These are phyloP conservation scores for Benincasa hispida DNA, from an alignment of 306 rosid genomes.

Conservation along the genomic window DNA sequence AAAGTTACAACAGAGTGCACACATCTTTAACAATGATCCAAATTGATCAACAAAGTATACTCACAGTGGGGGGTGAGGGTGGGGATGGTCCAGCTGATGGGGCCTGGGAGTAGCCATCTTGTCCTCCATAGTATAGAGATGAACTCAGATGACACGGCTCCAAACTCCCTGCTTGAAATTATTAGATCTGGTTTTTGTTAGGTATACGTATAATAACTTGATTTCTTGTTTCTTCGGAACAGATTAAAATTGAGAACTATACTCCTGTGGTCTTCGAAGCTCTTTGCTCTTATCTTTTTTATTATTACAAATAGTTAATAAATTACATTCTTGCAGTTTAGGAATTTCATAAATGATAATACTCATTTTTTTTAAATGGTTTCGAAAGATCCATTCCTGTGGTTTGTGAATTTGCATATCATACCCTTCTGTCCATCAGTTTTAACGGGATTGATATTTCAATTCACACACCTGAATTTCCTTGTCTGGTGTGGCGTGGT, in stretches of 20 bases:
- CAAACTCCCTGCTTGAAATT: slow-evolving; percentile 26
- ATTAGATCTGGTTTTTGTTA: slow-evolving; percentile 22
- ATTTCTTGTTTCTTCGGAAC: slow-evolving; percentile 14
- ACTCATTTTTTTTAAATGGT: background rate
- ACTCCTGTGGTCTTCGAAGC: background rate
- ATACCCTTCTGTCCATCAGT: background rate
- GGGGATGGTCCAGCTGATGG: slow-evolving; percentile 20
- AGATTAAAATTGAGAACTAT: background rate
- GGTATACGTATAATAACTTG: slow-evolving; percentile 14
- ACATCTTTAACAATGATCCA: background rate
- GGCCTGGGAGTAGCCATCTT: slow-evolving; percentile 33
- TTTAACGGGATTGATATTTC: background rate
- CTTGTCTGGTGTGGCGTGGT: slow-evolving; percentile 25
- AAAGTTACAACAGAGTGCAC: background rate
- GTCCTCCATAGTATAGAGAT: slow-evolving; percentile 47
- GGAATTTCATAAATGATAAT: background rate
- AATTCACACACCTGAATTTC: slow-evolving; percentile 16
- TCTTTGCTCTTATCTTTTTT: background rate
- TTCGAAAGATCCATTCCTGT: background rate
- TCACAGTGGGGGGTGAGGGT: slow-evolving; percentile 22
- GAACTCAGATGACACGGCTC: slow-evolving; percentile 54
- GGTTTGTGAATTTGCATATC: background rate
- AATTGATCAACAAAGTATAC: slow-evolving; percentile 14
- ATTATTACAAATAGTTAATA: background rate
- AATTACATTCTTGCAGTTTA: background rate